These are phyloP conservation scores for Ogataea pilisensis DNA, from an alignment of 805 yeast genomes.

Conservation along the genomic window DNA sequence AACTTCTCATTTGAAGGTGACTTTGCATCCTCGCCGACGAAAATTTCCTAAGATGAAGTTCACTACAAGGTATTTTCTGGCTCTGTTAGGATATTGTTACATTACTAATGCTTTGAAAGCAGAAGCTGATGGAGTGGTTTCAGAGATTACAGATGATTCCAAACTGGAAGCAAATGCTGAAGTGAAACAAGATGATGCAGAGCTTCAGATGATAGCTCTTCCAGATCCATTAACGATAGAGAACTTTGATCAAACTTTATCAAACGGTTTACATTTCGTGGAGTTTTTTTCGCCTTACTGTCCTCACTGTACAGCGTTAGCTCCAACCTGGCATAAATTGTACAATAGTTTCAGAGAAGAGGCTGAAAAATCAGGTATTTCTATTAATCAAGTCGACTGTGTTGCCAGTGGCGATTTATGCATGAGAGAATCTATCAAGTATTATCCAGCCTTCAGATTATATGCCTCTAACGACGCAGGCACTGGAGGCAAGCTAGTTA, in stretches of 20 bases:
- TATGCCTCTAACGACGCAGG: constrained; percentile 54
- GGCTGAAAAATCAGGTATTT: constrained; percentile 44
- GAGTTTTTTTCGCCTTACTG: constrained; percentile 93
- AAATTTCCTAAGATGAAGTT: too few relatives aligned
- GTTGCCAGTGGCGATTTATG: constrained; percentile 85
- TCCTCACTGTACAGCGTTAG: constrained; percentile 70
- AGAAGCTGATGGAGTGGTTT: constrained; percentile 3
- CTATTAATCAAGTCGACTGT: constrained; percentile 80
- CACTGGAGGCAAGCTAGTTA: constrained; percentile 33
- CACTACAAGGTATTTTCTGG: neutral
- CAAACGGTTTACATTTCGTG: constrained; percentile 62
- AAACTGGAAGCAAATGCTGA: neutral
- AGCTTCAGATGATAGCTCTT: constrained; percentile 16
- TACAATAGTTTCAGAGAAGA: constrained; percentile 46
- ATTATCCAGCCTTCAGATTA: constrained; percentile 69
- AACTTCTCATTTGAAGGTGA: too few relatives aligned
- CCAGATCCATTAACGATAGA: constrained; percentile 51
- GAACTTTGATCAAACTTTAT: constrained; percentile 47
- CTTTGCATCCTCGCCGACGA: too few relatives aligned
- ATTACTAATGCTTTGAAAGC: neutral
- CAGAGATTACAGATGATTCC: neutral
- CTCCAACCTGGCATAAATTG: constrained; percentile 78
- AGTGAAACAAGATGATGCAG: constrained; percentile 1
- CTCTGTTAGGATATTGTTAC: neutral
- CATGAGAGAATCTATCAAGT: constrained; percentile 52